phyloP scores from a whole-genome alignment of 73 alveolate species.

The Paramecium biaurelia region DNA sequence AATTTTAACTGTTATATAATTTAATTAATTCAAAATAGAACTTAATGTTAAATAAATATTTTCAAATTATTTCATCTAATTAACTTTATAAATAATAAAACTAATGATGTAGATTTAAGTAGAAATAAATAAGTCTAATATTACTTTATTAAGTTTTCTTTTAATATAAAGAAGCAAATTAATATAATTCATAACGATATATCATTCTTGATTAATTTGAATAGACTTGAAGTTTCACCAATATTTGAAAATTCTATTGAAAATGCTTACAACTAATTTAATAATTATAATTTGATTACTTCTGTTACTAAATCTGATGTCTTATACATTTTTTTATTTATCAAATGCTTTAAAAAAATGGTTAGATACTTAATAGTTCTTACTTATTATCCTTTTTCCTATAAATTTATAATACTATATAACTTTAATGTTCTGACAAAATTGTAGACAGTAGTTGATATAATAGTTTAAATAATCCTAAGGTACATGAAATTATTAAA shows the following conservation, averaged over 20 bases:
- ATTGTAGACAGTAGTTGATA: neutral
- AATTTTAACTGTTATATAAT: slow-evolving; percentile 10
- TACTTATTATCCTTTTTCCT: neutral
- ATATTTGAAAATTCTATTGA: neutral
- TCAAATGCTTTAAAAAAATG: neutral
- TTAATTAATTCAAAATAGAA: slow-evolving; percentile 3
- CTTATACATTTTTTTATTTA: neutral
- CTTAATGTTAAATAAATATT: neutral
- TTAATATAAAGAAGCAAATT: neutral
- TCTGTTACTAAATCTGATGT: neutral
- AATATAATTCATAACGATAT: neutral
- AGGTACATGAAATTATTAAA: neutral
- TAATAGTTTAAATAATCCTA: neutral
- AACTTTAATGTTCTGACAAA: neutral
- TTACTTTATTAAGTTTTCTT: too few relatives aligned
- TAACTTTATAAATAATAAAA: neutral
- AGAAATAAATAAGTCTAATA: neutral
- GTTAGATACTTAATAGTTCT: neutral
- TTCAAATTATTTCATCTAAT: neutral
- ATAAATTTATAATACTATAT: neutral
- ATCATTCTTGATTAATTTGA: neutral
- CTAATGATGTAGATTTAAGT: neutral
- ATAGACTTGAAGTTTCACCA: neutral
- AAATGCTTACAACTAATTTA: neutral
- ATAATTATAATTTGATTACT: neutral